Percentiles rank a stretch among this genome's conserved stretches.
Evolutionary conservation across 225 moss, liverwort and hornwort genomes (phyloP).

Genomic region (Neckera pumila): DNA sequence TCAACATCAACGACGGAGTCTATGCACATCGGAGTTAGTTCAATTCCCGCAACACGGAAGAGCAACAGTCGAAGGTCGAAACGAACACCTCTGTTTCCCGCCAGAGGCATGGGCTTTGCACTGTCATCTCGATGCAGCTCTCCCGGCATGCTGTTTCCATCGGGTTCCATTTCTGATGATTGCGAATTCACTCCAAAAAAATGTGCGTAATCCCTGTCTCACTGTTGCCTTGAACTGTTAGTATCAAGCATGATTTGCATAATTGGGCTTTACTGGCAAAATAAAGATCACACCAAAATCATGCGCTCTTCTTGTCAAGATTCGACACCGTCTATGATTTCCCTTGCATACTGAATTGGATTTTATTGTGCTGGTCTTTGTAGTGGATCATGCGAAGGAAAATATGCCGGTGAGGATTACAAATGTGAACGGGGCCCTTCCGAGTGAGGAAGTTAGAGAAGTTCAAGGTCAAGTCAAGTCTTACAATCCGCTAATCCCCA

Average conservation of each 20-base stretch:
- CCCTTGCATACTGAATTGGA: not conserved
- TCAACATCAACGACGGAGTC: conserved; percentile 39
- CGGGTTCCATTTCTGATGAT: conserved; percentile 8
- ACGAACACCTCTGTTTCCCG: conserved; percentile 19
- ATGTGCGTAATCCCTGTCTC: conserved; percentile 1
- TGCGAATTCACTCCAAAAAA: conserved; percentile 4
- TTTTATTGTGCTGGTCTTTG: not conserved
- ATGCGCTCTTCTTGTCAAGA: not conserved
- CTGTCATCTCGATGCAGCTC: conserved; percentile 6
- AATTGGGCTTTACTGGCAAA: not conserved
- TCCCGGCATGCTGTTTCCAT: not conserved
- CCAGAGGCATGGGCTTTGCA: conserved; percentile 3
- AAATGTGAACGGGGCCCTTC: not conserved
- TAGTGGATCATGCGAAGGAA: conserved; percentile 23
- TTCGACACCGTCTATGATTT: not conserved
- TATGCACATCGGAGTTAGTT: not conserved
- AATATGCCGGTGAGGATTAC: conserved; percentile 10
- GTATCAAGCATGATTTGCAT: not conserved
- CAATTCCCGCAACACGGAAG: not conserved
- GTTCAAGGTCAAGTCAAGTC: not conserved
- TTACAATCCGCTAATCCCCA: not conserved
- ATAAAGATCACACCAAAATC: not conserved
- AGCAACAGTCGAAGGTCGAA: conserved; percentile 8
- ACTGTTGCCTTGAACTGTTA: not conserved
- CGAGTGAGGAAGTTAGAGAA: not conserved